Base-by-base conservation (phyloP, 2,329 filamentous ascomycete genomes). In the Exophiala sp. region DNA sequence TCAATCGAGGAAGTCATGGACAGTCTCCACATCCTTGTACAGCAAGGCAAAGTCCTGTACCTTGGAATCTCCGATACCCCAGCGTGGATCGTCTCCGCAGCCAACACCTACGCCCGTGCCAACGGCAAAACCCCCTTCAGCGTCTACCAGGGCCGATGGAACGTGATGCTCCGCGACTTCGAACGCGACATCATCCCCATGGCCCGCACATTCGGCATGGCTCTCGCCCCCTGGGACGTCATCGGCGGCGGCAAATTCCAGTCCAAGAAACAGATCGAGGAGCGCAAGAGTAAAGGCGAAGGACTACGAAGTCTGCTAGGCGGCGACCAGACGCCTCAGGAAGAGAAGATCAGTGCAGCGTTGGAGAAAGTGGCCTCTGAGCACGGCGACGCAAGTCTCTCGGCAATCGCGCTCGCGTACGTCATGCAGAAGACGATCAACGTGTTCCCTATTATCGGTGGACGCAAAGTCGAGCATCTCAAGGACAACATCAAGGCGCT, bases 371-470 rank as follows among this genome's bases (percentile, higher is more conserved):
- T 71, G 43, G 53, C 56, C 10, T 21, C 24, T 11, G 55, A 77
- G 55, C 80, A 84, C 61, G 78, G 78, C 1, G 72, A 77, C 1
- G 72, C 78, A 32, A 71, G 66, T 2, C 76, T 88, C 45, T 86
- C 83, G 3, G 79, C 79, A 35, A 71, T 88, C 33, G 87, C 87
- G 7, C 70, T 91, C 20, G 87, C 87, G 2, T 91, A 91, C 65
- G 83, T 90, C 11, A 79, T 88, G 77, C 78, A 83, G 60, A 89
- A 90, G 71, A 75, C 84, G 0, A 81, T 85, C 0, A 83, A 88
- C 63, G 84, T 90, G 10, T 89, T 88, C 65, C 88, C 88, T 1
- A 83, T 91, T 38, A 75, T 89, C 3, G 87, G 87, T 9, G 84
- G 85, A 0, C 78, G 86, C 9, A 89, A 84, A 62, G 68, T 88